Percentiles rank a stretch among this genome's conserved stretches.
Conservation (phyloP, 352 stramenopile species). For the Phytophthora gonapodyides region DNA sequence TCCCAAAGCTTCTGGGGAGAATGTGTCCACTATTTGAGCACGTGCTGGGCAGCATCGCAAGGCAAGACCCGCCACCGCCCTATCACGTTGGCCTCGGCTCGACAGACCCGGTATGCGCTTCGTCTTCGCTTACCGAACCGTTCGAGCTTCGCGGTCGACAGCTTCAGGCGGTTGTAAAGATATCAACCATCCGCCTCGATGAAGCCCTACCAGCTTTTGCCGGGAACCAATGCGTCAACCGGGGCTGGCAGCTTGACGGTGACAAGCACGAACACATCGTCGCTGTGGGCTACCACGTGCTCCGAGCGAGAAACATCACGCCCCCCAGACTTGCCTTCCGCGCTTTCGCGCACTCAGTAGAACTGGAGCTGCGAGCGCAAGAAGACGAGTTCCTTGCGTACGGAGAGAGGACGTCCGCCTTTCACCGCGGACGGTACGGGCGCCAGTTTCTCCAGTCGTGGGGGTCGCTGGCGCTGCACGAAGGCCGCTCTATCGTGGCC, state of each 20-base stretch:
- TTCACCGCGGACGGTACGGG: slow-evolving; percentile 12
- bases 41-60: slow-evolving; percentile 15
- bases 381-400: slow-evolving; percentile 18
- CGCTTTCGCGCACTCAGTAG: slow-evolving; percentile 15
- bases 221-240: slow-evolving; percentile 4
- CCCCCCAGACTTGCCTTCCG: slow-evolving; percentile 13
- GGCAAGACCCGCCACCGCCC: slow-evolving; percentile 2
- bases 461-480: slow-evolving; percentile 19
- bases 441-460: slow-evolving; percentile 21
- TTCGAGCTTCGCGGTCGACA: slow-evolving; percentile 9
- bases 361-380: slow-evolving; percentile 2
- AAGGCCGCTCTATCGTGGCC: slow-evolving; percentile 13
- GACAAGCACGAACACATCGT: slow-evolving; percentile 22
- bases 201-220: slow-evolving; percentile 4
- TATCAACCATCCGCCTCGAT: slow-evolving; percentile 17
- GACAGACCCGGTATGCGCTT: not conserved
- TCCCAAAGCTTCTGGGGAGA: slow-evolving; percentile 4
- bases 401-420: slow-evolving; percentile 23
- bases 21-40: slow-evolving; percentile 19
- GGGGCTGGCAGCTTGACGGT: slow-evolving; percentile 15
- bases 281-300: slow-evolving; percentile 17
- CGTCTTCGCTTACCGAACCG: not conserved
- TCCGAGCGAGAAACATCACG: slow-evolving; percentile 17
- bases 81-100: slow-evolving; percentile 12
- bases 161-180: slow-evolving; percentile 18